Evolutionary conservation across 1,139 yeast species (phyloP), one percentile per base, ranked within the genome.

Genomic region (Diutina scorzettiae): DNA sequence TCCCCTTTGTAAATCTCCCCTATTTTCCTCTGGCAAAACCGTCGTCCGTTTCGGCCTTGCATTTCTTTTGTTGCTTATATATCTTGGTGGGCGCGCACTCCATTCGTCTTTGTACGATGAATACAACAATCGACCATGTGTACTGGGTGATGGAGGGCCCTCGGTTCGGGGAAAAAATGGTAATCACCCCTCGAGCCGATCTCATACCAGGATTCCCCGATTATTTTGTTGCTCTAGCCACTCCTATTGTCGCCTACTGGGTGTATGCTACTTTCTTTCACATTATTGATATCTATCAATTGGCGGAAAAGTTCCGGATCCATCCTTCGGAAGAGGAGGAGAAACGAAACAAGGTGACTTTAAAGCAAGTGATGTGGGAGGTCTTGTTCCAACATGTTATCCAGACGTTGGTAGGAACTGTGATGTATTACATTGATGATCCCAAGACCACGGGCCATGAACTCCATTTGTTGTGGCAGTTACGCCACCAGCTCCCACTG

Each of bases 201-300:
- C 60, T 79, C 33, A 58, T 81, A 1, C 53, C 69, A 1, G 82
- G 83, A 21, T 59, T 81, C 41, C 76, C 84, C 12, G 98, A 89
- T 59, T 84, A 82, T 30, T 57, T 79, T 20, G 56, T 86, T 42
- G 84, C 96, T 0, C 62, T 89, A 41, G 63, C 76, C 4, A 68
- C 79, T 2, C 97, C 98, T 1, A 72, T 89, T 2, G 65, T 78
- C 4, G 89, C 81, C 3, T 91, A 91, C 60, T 91, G 97, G 97
- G 44, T 63, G 1, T 77, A 80, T 53, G 81, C 95, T 5, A 55
- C 73, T 29, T 60, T 83, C 45, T 91, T 85, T 70, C 87, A 83
- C 56, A 47, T 81, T 9, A 63, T 89, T 41, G 97, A 89, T 56
- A 72, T 71, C 39, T 75, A 72, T 50, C 74, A 85, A 55, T 62